These are phyloP conservation scores for Botryosphaeria dothidea DNA, from an alignment of 2,329 filamentous ascomycete genomes.

Conservation along the genomic window DNA sequence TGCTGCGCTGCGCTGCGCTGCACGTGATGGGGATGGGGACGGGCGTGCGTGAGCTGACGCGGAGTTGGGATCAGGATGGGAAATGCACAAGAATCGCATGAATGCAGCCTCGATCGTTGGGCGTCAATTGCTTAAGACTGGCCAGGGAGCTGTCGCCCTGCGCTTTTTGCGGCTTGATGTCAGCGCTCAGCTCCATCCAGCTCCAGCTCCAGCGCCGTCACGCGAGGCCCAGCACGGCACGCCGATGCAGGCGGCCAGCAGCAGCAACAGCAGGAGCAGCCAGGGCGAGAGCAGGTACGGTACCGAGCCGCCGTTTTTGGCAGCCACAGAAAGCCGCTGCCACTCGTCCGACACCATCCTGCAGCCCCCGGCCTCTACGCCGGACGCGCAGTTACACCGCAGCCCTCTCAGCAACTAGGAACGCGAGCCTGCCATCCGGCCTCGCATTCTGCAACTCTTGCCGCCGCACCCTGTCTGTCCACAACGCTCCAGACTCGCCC, in stretches of 20 bases:
- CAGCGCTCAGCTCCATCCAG: not conserved
- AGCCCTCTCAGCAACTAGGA: constrained; percentile 3
- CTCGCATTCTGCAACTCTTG: constrained; percentile 11
- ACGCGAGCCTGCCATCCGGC: constrained; percentile 9
- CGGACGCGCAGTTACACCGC: constrained; percentile 10
- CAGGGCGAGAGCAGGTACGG: not conserved
- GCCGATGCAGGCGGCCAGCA: not conserved
- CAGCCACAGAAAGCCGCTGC: constrained; percentile 2
- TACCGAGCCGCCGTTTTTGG: not conserved
- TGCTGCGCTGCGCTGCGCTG: no score
- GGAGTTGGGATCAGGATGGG: not conserved
- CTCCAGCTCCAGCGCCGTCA: not conserved
- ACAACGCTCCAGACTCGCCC: constrained; percentile 2
- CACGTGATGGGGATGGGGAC: not conserved
- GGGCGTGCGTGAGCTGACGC: not conserved
- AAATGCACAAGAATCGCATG: constrained; percentile 15
- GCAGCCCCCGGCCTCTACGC: not conserved
- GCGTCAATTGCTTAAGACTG: constrained; percentile 9
- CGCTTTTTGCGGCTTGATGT: constrained; percentile 1
- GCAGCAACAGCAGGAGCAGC: not conserved
- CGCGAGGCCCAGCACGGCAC: not conserved
- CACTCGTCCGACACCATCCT: constrained; percentile 1
- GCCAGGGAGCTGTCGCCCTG: not conserved
- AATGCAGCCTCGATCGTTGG: constrained; percentile 18
- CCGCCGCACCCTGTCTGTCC: constrained; percentile 15